These are phyloP conservation scores for Pythium sukuiense DNA, from an alignment of 352 stramenopile species.

Conservation along the genomic window DNA sequence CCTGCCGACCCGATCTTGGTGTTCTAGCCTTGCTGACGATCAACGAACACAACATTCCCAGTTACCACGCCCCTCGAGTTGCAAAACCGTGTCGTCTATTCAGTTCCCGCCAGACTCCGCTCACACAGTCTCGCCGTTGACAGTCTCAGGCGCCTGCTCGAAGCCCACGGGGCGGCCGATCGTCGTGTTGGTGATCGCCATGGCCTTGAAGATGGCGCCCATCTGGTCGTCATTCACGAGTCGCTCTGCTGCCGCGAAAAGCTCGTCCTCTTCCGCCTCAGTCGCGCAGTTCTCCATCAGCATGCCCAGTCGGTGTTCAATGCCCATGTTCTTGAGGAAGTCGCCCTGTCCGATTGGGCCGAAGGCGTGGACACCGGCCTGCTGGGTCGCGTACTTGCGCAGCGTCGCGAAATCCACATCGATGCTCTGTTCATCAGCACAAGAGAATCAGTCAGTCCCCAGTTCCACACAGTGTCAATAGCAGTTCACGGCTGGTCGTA, in stretches of 20 bases:
- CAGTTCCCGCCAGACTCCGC: not conserved
- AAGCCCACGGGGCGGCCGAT: constrained; percentile 69
- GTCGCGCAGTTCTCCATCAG: constrained; percentile 85
- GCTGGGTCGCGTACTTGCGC: constrained; percentile 55
- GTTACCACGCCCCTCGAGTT: not conserved
- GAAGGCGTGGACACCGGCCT: constrained; percentile 67
- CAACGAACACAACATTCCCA: not conserved
- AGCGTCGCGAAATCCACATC: constrained; percentile 90
- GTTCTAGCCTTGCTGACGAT: not conserved
- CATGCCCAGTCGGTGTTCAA: constrained; percentile 89
- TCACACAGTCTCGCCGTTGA: constrained; percentile 5
- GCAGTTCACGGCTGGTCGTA: constrained; percentile 34
- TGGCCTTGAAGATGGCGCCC: constrained; percentile 93
- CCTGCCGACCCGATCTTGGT: not conserved
- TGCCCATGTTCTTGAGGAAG: constrained; percentile 95
- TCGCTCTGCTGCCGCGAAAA: constrained; percentile 92
- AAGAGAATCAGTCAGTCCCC: not conserved
- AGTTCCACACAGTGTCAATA: not conserved
- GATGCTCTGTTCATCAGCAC: constrained; percentile 50
- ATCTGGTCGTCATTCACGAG: constrained; percentile 92
- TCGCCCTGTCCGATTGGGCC: constrained; percentile 90
- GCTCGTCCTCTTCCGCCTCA: constrained; percentile 85
- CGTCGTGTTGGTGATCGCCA: constrained; percentile 78
- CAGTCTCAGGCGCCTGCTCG: constrained; percentile 32
- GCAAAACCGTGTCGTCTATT: not conserved